Base-by-base conservation (phyloP, 1,139 yeast species). In the Saccharomyces hybrid region DNA sequence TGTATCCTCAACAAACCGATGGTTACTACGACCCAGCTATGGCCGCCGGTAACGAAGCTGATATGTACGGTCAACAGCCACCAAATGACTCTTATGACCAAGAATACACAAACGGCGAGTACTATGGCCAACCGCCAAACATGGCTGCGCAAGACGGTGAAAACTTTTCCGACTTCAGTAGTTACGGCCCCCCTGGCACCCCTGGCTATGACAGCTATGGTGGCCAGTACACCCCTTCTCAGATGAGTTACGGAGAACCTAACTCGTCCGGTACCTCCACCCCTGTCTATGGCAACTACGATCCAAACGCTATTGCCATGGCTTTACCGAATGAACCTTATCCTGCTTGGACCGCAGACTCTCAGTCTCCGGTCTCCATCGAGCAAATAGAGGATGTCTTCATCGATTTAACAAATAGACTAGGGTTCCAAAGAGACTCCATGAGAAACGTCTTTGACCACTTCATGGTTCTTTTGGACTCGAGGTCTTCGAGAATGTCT, bases 401-500 rank as follows among this genome's bases (percentile, higher is more conserved):
- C 72, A 85, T 88, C 67, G 96, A 91, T 70, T 78, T 95, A 70
- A 78, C 96, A 57, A 85, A 86, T 74, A 86, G 87, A 73, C 90
- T 95, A 73, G 99, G 99, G 60, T 95, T 95, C 81, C 99, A 95
- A 78, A 82, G 96, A 73, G 98, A 91, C 70, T 88, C 97, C 28
- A 89, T 89, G 93, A 83, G 96, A 75, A 95, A 95, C 75, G 88
- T 91, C 88, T 93, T 84, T 74, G 99, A 95, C 71, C 95, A 89
- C 73, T 85, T 93, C 72, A 87, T 95, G 97, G 82, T 88, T 29
- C 78, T 91, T 65, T 79, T 95, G 68, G 99, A 95, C 70, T 93
- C 99, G 8, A 83, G 98, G 71, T 82, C 98, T 9, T 89, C 97
- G 53, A 86, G 99, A 74, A 89, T 91, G 96, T 84, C 97, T 19